Evolutionary conservation across 805 yeast species (phyloP).

Genomic region (Cyberlindnera nakhonratchasimensis): DNA sequence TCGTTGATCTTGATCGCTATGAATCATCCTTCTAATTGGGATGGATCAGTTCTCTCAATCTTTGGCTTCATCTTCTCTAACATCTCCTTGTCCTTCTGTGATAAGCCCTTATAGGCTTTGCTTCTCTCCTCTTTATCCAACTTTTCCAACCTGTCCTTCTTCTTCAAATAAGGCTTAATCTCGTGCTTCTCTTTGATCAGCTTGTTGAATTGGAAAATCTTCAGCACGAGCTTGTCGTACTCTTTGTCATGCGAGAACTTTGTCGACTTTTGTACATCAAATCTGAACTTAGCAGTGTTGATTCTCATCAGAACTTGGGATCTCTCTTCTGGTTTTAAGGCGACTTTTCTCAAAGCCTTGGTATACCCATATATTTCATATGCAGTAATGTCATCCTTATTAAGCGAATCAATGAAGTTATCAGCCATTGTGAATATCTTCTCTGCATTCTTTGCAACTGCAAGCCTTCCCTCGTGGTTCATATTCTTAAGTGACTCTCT

Average conservation of each 20-base stretch:
- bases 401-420: conserved; percentile 10
- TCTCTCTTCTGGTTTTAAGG: conserved; percentile 20
- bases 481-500: conserved; percentile 17
- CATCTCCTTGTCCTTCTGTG: conserved; percentile 1
- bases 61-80: conserved; percentile 5
- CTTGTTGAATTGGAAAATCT: conserved; percentile 14
- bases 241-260: conserved; percentile 5
- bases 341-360: conserved; percentile 24
- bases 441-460: conserved; percentile 20
- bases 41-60: conserved; percentile 1
- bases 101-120: conserved; percentile 1
- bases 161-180: conserved; percentile 13
- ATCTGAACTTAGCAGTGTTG: conserved; percentile 12
- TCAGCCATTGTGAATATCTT: conserved; percentile 20
- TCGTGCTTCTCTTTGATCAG: conserved; percentile 19
- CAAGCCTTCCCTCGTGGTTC: conserved; percentile 22
- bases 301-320: conserved; percentile 14
- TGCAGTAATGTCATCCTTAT: conserved; percentile 9
- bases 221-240: conserved; percentile 9
- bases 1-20: neutral
- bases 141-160: conserved; percentile 6
- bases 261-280: conserved; percentile 10
- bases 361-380: conserved; percentile 23
- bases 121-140: conserved; percentile 6
- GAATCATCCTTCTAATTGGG: neutral